Evolutionary conservation across 441 rosid genomes (phyloP).

Genomic region (Brassica hybrid): DNA sequence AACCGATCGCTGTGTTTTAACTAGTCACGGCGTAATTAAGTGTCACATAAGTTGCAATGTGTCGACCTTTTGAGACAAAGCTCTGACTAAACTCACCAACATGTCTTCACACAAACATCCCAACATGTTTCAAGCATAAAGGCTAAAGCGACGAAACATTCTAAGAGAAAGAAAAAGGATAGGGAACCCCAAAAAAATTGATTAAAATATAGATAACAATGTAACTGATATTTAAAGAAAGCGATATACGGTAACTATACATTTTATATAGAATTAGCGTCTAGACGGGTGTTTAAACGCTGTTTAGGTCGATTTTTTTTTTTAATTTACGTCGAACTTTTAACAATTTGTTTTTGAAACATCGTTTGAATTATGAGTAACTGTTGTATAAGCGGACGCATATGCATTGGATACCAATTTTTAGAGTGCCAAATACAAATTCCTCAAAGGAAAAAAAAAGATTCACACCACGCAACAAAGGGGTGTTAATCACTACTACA

Average conservation of each 20-base stretch:
- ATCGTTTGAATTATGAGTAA: not conserved
- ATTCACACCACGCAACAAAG: slow-evolving; percentile 43
- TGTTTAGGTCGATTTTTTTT: too few species aligned
- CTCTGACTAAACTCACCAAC: not conserved
- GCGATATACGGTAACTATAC: not conserved
- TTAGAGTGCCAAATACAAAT: slow-evolving; percentile 5
- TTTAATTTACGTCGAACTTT: too few species aligned
- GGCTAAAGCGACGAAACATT: not conserved
- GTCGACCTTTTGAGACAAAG: too few species aligned
- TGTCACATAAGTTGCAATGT: too few species aligned
- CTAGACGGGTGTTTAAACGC: too few species aligned
- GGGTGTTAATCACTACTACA: slow-evolving; percentile 28
- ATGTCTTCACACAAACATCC: slow-evolving; percentile 25
- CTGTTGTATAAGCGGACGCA: not conserved
- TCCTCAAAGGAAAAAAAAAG: not conserved
- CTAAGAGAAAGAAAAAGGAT: not conserved
- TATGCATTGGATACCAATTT: not conserved
- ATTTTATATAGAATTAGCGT: too few species aligned
- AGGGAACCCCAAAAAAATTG: not conserved
- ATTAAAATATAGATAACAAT: not conserved
- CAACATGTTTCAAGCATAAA: slow-evolving; percentile 22
- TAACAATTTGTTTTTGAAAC: not conserved
- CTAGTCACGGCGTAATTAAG: too few species aligned
- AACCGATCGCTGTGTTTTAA: too few species aligned
- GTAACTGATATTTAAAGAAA: not conserved